Conservation (phyloP, 176 grass and related monocot species). For the Raddia guianensis region DNA sequence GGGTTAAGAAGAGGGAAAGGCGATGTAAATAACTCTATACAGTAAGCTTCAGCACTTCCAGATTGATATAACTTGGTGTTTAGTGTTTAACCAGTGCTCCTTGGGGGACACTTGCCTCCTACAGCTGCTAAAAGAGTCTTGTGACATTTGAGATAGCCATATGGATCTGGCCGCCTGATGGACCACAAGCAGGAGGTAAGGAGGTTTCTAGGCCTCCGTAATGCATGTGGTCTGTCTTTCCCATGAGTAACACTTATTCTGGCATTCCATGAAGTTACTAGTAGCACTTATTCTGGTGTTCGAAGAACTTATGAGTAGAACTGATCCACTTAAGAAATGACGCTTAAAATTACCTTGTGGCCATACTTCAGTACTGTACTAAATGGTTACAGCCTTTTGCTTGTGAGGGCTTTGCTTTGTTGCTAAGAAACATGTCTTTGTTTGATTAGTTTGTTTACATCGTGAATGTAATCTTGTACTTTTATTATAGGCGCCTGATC, state of each 20-base stretch:
- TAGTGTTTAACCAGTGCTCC: not conserved
- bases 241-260: conserved; percentile 1
- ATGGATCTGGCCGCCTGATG: conserved; percentile 10
- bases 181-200: not conserved
- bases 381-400: conserved; percentile 11
- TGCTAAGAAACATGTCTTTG: conserved; percentile 1
- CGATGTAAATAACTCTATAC: not conserved
- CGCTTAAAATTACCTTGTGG: conserved; percentile 12
- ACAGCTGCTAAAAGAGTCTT: not conserved
- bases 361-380: not conserved
- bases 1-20: not conserved
- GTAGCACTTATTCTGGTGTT: conserved; percentile 14
- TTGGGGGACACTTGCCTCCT: not conserved
- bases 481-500: conserved; percentile 66
- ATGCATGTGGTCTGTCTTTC: conserved; percentile 9
- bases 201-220: not conserved
- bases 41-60: not conserved
- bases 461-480: conserved; percentile 29
- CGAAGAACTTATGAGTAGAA: conserved; percentile 19
- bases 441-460: not conserved
- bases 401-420: not conserved
- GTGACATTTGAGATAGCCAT: conserved; percentile 3
- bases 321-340: not conserved
- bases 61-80: conserved; percentile 1
- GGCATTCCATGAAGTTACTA: not conserved